A percentile compares a stretch with the other conserved stretches of the same genome.
Evolutionary conservation across 225 moss, liverwort and hornwort species (phyloP).

Genomic region (Pseudisothecium myosuroides): DNA sequence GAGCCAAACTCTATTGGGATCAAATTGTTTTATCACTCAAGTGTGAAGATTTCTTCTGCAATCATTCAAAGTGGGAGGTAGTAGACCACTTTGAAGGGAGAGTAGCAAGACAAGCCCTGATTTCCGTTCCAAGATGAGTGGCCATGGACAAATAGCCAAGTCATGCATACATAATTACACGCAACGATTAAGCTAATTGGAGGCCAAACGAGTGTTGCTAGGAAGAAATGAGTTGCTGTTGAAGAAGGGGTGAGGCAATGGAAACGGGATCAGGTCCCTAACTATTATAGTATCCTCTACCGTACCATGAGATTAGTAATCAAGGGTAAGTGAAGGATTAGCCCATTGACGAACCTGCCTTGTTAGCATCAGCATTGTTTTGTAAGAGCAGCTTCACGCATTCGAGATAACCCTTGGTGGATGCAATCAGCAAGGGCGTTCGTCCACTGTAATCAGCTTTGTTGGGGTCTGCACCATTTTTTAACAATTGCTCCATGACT

Average conservation of each 20-base stretch:
- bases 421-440: conserved; percentile 63
- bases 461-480: conserved; percentile 54
- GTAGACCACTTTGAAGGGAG: neutral
- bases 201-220: neutral
- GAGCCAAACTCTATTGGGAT: neutral
- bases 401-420: conserved; percentile 67
- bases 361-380: conserved; percentile 58
- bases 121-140: neutral
- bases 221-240: neutral
- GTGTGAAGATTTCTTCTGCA: neutral
- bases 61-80: neutral
- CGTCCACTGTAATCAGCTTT: conserved; percentile 62
- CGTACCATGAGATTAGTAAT: neutral
- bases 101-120: neutral
- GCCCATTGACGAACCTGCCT: conserved; percentile 19
- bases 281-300: neutral
- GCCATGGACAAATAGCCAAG: neutral
- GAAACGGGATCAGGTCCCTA: neutral
- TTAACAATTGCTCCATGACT: conserved; percentile 69
- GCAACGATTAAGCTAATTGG: neutral
- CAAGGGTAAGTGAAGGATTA: neutral
- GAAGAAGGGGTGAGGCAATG: neutral
- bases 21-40: neutral
- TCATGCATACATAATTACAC: neutral
- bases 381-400: conserved; percentile 66